A percentile compares a stretch with the other conserved stretches of the same genome.
Evolutionary conservation across 1,139 yeast species (phyloP).

Genomic region (Hansenula sp.): DNA sequence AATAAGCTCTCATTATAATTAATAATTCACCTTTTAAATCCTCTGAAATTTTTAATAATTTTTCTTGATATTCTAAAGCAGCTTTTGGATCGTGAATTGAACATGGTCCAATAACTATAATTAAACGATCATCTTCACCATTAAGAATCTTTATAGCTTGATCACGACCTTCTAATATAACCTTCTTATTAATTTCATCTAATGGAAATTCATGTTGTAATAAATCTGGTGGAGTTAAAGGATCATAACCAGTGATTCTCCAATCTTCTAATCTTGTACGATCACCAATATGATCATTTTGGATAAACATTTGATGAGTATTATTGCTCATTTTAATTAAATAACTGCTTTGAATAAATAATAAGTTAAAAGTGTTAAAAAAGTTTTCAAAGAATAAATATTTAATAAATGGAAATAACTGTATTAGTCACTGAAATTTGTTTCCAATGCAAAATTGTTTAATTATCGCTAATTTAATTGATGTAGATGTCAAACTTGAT

Average conservation of each 20-base stretch:
- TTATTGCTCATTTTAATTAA: neutral
- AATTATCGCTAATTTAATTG: no score
- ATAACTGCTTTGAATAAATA: neutral
- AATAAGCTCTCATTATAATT: conserved; percentile 92
- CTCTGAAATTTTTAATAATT: conserved; percentile 61
- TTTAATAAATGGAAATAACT: no score
- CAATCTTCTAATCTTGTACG: conserved; percentile 82
- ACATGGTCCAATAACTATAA: conserved; percentile 91
- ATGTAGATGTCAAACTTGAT: no score
- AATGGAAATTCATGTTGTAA: conserved; percentile 77
- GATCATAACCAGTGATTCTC: conserved; percentile 92
- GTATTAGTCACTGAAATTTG: no score
- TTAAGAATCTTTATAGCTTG: conserved; percentile 69
- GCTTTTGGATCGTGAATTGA: conserved; percentile 90
- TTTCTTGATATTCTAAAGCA: conserved; percentile 81
- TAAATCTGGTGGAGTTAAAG: conserved; percentile 83
- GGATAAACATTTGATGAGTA: conserved; percentile 61
- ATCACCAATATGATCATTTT: conserved; percentile 80
- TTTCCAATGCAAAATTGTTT: no score
- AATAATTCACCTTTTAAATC: conserved; percentile 73
- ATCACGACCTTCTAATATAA: conserved; percentile 73
- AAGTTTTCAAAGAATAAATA: no score
- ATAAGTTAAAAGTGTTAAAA: no score
- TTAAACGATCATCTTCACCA: conserved; percentile 73
- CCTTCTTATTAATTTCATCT: conserved; percentile 51